A percentile compares a stretch with the other conserved stretches of the same genome.
These are phyloP conservation scores for Centaurea solstitialis DNA, from an alignment of 129 eudicot species.

Conservation along the genomic window DNA sequence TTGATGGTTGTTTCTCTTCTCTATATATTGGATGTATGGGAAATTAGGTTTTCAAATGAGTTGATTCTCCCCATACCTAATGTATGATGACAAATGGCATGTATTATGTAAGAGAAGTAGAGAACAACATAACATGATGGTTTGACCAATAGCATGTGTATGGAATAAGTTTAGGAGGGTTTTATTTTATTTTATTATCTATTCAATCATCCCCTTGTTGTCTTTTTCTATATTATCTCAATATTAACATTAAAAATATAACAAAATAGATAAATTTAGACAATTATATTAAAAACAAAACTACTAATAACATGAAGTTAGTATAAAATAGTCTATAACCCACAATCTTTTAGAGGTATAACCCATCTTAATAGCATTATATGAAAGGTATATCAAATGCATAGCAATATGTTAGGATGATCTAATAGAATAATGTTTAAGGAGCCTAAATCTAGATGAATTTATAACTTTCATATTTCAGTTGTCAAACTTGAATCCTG, in stretches of 20 bases:
- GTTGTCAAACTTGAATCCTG: not conserved
- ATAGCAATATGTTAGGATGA: not conserved
- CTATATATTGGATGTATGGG: too few species aligned
- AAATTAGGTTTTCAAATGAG: not conserved
- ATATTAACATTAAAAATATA: not conserved
- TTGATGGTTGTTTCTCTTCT: too few species aligned
- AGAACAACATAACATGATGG: not conserved
- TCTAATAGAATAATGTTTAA: not conserved
- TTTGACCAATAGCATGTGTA: not conserved
- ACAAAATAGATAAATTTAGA: not conserved
- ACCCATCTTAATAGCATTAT: not conserved
- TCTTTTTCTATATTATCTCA: not conserved
- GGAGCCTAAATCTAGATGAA: too few species aligned
- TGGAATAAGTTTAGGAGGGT: not conserved
- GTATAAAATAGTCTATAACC: not conserved
- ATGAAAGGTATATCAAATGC: not conserved
- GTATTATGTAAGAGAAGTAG: not conserved
- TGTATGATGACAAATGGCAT: not conserved
- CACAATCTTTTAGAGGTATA: too few species aligned
- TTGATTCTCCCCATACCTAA: not conserved
- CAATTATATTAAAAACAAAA: not conserved
- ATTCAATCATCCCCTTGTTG: not conserved
- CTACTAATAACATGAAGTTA: not conserved
- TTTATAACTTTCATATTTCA: not conserved
- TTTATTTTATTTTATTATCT: not conserved